Evolutionary conservation across 495 filamentous ascomycete species (phyloP).

Genomic region (Podospora comata): DNA sequence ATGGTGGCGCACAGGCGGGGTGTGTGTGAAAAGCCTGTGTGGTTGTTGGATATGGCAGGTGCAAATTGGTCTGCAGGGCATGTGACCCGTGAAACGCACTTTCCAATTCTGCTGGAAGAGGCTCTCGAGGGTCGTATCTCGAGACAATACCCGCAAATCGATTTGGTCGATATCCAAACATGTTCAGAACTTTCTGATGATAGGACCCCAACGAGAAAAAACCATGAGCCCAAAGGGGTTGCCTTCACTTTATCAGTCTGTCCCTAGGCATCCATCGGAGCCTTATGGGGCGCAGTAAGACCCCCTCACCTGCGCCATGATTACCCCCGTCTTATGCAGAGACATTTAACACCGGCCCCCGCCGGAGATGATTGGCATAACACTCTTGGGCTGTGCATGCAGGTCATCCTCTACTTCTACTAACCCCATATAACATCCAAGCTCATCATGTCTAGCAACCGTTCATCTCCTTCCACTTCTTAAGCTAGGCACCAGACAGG

Average conservation of each 20-base stretch:
- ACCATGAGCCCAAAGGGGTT: not conserved
- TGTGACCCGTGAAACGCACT: not conserved
- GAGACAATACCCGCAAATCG: constrained; percentile 12
- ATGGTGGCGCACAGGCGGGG: not conserved
- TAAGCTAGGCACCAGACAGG: not conserved
- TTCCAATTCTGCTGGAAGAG: constrained; percentile 12
- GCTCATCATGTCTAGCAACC: not conserved
- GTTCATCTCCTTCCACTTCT: too few species aligned
- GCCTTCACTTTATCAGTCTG: not conserved
- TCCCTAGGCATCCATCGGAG: not conserved
- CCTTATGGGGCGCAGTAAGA: not conserved
- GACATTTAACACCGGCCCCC: too few species aligned
- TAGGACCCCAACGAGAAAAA: not conserved
- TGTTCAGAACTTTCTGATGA: not conserved
- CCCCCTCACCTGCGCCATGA: too few species aligned
- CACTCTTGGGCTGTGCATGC: constrained; percentile 5
- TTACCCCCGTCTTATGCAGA: too few species aligned
- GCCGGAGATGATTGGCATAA: not conserved
- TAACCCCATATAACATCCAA: not conserved
- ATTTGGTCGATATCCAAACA: constrained; percentile 2
- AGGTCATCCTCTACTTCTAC: not conserved
- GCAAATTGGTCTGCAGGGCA: not conserved
- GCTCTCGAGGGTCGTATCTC: constrained; percentile 18
- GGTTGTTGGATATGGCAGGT: not conserved
- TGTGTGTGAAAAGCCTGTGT: not conserved